Evolutionary conservation across 352 stramenopile genomes (phyloP), one percentile per base, ranked within the genome.

Genomic region (Globisporangium ultimum): DNA sequence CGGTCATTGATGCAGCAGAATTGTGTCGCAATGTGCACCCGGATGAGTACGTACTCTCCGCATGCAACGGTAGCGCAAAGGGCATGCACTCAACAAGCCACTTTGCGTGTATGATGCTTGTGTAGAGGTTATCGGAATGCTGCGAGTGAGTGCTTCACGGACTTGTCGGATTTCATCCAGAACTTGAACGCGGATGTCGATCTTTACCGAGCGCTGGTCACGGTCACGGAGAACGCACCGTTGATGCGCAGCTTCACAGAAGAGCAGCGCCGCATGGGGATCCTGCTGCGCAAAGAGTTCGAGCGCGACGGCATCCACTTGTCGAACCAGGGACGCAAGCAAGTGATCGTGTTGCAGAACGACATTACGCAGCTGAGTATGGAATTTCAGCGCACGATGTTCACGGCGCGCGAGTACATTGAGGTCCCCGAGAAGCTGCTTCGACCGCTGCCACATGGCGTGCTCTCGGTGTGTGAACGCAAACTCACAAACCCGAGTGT

Each of bases 261-360:
- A 40, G 96, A 98, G 74, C 90, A 98, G 71, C 75, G 73, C 18
- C 77, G 89, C 47, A 97, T 98, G 87, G 88, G 76, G 9, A 53
- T 78, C 17, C 68, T 98, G 21, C 70, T 99, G 42, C 82, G 86
- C 43, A 79, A 84, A 10, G 96, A 99, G 63, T 99, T 98, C 61
- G 95, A 98, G 76, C 78, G 91, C 8, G 96, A 98, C 70, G 96
- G 95, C 14, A 98, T 98, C 64, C 93, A 98, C 74, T 71, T 98
- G 48, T 64, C 80, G 0, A 49, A 80, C n/a, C 50, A 72, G 18
- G 66, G 91, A 22, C 81, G 93, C 4, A 67, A 84, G 41, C 66
- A 88, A 22, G 87, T 98, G n/a, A 88, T 96, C 49, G 58, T 79
- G 45, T 48, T 98, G 36, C 89, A 97, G 58, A 94, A 94, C 60